Conservation (phyloP, 768 basidiomycete species). For the Mrakia frigida region DNA sequence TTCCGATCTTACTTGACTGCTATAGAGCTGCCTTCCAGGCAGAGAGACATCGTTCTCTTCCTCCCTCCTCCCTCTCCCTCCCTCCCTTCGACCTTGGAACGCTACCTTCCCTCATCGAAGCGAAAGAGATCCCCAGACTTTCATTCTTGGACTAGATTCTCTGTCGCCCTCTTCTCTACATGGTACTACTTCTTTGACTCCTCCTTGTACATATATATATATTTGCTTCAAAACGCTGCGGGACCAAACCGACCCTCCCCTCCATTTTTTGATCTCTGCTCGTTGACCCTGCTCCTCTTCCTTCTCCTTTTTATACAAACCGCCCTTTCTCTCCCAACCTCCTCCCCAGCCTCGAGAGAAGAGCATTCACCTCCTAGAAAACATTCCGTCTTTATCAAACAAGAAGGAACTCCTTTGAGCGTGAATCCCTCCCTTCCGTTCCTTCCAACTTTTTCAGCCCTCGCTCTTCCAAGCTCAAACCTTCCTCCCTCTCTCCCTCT, state of each 20-base stretch:
- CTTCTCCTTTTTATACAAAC: constrained; percentile 6
- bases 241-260: too few relatives aligned
- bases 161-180: too few relatives aligned
- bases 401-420: neutral
- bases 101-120: too few relatives aligned
- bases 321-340: neutral
- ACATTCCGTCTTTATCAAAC: neutral
- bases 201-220: too few relatives aligned
- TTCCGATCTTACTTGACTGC: too few relatives aligned
- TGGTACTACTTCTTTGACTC: too few relatives aligned
- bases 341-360: neutral
- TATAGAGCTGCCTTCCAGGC: neutral
- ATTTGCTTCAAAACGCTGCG: too few relatives aligned
- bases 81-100: too few relatives aligned
- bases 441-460: too few relatives aligned
- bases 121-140: neutral
- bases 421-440: neutral
- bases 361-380: neutral
- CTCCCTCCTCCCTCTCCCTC: neutral
- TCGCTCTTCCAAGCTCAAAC: neutral
- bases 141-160: neutral
- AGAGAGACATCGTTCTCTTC: neutral
- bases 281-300: constrained; percentile 5
- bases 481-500: neutral
- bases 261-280: neutral